Percentiles rank a stretch among this genome's conserved stretches.
Conservation (phyloP, 1,284 basidiomycete genomes). For the Cryptococcus sp. region DNA sequence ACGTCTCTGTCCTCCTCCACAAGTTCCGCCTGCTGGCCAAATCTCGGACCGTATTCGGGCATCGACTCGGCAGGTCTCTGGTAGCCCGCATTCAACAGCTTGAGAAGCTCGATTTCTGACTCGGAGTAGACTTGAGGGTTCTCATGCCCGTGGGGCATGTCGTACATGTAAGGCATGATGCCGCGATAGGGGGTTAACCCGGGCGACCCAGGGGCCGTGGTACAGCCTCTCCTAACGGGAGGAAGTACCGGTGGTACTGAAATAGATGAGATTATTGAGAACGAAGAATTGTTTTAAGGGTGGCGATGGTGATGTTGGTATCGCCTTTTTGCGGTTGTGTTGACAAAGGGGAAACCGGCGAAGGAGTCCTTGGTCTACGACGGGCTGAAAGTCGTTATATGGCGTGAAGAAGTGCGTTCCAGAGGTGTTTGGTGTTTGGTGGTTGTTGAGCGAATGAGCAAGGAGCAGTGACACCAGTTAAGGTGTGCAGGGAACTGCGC, state of each 20-base stretch:
- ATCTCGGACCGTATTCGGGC: neutral
- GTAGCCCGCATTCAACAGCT: conserved; percentile 15
- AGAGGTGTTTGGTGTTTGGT: neutral
- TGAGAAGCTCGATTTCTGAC: conserved; percentile 15
- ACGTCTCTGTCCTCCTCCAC: conserved; percentile 16
- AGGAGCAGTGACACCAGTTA: conserved; percentile 20
- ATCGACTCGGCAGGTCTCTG: conserved; percentile 1
- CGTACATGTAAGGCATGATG: conserved; percentile 27
- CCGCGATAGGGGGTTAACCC: conserved; percentile 10
- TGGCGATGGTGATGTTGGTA: conserved; percentile 1
- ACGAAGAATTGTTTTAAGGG: neutral
- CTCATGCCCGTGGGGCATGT: conserved; percentile 14
- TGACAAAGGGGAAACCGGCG: neutral
- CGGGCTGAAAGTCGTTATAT: neutral
- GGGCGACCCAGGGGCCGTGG: conserved; percentile 23
- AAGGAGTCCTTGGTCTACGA: neutral
- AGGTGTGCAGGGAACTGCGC: conserved; percentile 24
- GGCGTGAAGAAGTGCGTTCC: neutral
- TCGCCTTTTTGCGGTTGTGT: neutral
- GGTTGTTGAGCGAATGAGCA: conserved; percentile 7
- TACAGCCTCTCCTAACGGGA: conserved; percentile 19
- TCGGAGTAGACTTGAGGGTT: conserved; percentile 2
- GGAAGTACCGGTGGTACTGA: conserved; percentile 7
- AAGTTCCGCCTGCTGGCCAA: neutral
- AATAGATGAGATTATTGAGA: neutral